A percentile compares a stretch with the other conserved stretches of the same genome.
Conservation (phyloP, 2,329 filamentous ascomycete species). For the Ascochyta clinopodiicola region DNA sequence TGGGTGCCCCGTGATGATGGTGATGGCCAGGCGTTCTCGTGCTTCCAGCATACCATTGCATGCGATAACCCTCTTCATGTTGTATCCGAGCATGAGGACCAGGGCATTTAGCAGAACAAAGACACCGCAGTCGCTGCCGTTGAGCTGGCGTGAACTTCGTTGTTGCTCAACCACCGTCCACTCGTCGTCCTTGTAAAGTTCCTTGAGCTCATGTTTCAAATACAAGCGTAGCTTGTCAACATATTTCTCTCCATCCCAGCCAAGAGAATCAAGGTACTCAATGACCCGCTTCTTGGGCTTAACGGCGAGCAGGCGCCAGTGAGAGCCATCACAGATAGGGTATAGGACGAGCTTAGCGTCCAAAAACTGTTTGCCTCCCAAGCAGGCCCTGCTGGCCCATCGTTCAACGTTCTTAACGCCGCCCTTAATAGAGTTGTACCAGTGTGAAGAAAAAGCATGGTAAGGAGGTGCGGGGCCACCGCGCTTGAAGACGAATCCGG, state of each 20-base stretch:
- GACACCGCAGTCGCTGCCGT: constrained; percentile 78
- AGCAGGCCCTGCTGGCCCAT: constrained; percentile 53
- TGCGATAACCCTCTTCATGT: constrained; percentile 53
- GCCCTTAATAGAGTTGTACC: constrained; percentile 62
- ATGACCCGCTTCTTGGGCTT: constrained; percentile 66
- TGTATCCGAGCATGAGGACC: constrained; percentile 56
- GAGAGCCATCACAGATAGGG: constrained; percentile 67
- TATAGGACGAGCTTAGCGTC: constrained; percentile 72
- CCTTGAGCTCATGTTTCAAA: constrained; percentile 64
- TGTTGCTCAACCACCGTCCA: constrained; percentile 64
- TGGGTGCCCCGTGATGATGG: constrained; percentile 64
- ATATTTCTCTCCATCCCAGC: constrained; percentile 48
- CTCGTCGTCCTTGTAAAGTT: constrained; percentile 61
- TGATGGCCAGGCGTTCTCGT: constrained; percentile 67
- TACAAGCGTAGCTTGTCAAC: constrained; percentile 53
- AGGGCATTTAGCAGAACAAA: constrained; percentile 77
- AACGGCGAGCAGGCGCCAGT: constrained; percentile 77
- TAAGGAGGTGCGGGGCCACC: constrained; percentile 65
- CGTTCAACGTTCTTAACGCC: constrained; percentile 46
- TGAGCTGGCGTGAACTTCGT: constrained; percentile 63
- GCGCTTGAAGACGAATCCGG: constrained; percentile 61
- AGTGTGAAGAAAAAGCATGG: constrained; percentile 70
- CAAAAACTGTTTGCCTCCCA: constrained; percentile 62
- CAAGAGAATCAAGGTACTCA: constrained; percentile 74
- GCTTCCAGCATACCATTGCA: constrained; percentile 65